phyloP scores from a whole-genome alignment of 805 yeast genomes.

The Saccharomycopsis malanga region DNA sequence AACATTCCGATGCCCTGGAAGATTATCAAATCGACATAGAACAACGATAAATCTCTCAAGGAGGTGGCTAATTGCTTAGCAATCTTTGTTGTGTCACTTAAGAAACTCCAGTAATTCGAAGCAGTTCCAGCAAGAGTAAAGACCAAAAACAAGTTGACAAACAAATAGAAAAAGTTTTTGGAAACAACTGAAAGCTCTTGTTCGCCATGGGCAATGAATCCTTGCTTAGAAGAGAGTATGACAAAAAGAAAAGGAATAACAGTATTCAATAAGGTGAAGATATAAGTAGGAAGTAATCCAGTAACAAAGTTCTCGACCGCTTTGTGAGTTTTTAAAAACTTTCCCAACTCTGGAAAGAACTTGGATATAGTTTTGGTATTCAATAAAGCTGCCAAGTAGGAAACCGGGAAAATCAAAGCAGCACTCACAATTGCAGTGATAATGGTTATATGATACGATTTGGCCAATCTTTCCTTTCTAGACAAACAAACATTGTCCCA shows the following conservation, averaged over 20 bases:
- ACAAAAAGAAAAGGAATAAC: slow-evolving; percentile 81
- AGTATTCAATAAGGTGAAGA: slow-evolving; percentile 78
- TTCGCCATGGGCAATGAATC: slow-evolving; percentile 85
- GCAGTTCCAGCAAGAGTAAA: slow-evolving; percentile 94
- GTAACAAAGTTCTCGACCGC: slow-evolving; percentile 79
- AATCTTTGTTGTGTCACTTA: slow-evolving; percentile 83
- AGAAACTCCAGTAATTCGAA: slow-evolving; percentile 66
- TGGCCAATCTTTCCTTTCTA: slow-evolving; percentile 58
- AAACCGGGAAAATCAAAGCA: slow-evolving; percentile 73
- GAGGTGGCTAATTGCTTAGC: slow-evolving; percentile 84
- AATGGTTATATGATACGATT: slow-evolving; percentile 53
- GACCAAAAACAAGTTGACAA: slow-evolving; percentile 87
- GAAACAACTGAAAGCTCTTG: slow-evolving; percentile 86
- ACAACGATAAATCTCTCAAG: slow-evolving; percentile 68
- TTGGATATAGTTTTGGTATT: slow-evolving; percentile 70
- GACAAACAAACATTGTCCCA: slow-evolving; percentile 89
- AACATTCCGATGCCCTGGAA: slow-evolving; percentile 83
- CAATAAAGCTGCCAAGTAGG: slow-evolving; percentile 75
- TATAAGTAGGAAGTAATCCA: slow-evolving; percentile 83
- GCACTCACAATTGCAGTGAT: slow-evolving; percentile 64
- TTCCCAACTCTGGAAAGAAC: slow-evolving; percentile 79
- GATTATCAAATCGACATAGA: slow-evolving; percentile 82
- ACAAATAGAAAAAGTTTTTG: slow-evolving; percentile 89
- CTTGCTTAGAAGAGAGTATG: slow-evolving; percentile 77
- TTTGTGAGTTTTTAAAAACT: slow-evolving; percentile 50